phyloP scores from a whole-genome alignment of 139 green algal genomes.

The Micractinium sp. region DNA sequence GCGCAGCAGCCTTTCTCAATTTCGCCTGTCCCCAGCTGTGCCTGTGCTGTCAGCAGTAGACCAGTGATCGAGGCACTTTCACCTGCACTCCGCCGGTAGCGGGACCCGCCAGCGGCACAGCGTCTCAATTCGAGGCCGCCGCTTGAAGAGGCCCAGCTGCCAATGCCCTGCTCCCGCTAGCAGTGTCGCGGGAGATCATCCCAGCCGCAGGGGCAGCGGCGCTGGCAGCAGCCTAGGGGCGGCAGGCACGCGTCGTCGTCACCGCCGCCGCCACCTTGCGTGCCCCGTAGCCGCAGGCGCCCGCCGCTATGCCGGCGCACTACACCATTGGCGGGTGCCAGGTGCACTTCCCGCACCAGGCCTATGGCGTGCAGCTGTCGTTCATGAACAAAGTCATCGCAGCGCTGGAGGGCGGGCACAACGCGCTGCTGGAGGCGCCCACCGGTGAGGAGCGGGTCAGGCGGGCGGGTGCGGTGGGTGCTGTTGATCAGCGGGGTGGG shows the following conservation, averaged over 20 bases:
- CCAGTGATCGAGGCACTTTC: no score
- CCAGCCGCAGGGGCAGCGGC: no score
- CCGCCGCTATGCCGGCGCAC: not conserved
- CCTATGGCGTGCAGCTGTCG: constrained; percentile 81
- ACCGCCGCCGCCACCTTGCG: not conserved
- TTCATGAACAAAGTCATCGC: constrained; percentile 89
- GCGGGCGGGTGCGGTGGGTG: not conserved
- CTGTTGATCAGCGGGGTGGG: not conserved
- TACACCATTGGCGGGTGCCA: constrained; percentile 66
- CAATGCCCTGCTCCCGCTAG: no score
- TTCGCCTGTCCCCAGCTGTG: no score
- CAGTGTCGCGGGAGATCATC: no score
- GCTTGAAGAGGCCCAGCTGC: no score
- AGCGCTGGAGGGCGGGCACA: constrained; percentile 64
- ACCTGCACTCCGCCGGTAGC: no score
- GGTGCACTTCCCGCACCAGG: constrained; percentile 76
- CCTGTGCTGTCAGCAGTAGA: no score
- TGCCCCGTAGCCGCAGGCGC: not conserved
- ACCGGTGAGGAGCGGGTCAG: constrained; percentile 53
- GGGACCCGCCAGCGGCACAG: no score
- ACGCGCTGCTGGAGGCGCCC: constrained; percentile 80
- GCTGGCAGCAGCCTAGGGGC: no score
- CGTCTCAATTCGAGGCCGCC: no score
- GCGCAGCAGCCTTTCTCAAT: no score
- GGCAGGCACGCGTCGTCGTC: not conserved